A percentile compares a stretch with the other conserved stretches of the same genome.
Evolutionary conservation across 352 stramenopile species (phyloP).

Genomic region (Achlya hypogyna): DNA sequence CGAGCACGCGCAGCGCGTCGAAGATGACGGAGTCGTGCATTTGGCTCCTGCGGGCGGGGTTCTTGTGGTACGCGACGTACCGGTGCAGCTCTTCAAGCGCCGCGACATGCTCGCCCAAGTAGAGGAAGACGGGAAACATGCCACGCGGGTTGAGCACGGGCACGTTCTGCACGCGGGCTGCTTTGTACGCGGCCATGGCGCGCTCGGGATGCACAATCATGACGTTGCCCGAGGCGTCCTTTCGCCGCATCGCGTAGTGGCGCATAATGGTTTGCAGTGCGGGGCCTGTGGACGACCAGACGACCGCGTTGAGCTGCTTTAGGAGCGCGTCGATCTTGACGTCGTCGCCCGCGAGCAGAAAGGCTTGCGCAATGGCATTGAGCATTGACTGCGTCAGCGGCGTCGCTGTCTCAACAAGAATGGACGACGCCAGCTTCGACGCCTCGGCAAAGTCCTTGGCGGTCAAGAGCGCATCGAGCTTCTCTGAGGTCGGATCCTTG

Average conservation of each 20-base stretch:
- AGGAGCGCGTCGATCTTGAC: conserved; percentile 48
- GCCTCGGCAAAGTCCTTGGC: conserved; percentile 30
- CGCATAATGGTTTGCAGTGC: neutral
- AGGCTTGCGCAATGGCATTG: conserved; percentile 34
- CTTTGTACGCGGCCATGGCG: neutral
- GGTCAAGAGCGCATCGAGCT: conserved; percentile 39
- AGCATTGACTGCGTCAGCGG: conserved; percentile 25
- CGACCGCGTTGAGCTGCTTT: neutral
- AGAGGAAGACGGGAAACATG: conserved; percentile 7
- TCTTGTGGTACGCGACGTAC: neutral
- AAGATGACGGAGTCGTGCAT: neutral
- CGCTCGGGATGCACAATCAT: neutral
- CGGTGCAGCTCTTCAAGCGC: neutral
- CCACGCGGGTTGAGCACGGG: neutral
- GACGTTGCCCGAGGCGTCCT: neutral
- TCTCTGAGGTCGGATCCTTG: neutral
- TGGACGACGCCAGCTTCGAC: conserved; percentile 29
- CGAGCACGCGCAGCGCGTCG: neutral
- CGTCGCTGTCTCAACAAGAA: conserved; percentile 35
- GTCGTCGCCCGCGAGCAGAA: conserved; percentile 37
- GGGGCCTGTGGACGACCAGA: neutral
- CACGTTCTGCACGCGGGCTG: neutral
- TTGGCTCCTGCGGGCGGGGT: neutral
- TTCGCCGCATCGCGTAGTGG: neutral
- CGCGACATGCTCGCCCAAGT: conserved; percentile 1